A percentile compares a stretch with the other conserved stretches of the same genome.
phyloP scores from a whole-genome alignment of 371 early-diverging fungal genomes.

The Actinomucor elegans region DNA sequence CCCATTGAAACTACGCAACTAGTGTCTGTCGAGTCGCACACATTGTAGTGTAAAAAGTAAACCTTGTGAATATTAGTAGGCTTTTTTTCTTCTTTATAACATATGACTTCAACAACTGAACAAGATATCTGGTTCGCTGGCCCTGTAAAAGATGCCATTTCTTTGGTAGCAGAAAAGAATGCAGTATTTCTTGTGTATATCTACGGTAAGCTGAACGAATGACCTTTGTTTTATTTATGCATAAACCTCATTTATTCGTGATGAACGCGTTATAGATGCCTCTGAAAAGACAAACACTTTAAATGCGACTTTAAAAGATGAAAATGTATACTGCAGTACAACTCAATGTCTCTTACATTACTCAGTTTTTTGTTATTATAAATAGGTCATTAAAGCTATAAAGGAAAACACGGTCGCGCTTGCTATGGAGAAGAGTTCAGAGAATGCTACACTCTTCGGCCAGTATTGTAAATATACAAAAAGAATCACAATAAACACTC shows the following conservation, averaged over 20 bases:
- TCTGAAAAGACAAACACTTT: conserved; percentile 19
- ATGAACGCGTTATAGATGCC: conserved; percentile 20
- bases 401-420: conserved; percentile 19
- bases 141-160: conserved; percentile 20
- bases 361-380: background rate
- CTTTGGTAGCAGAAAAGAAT: conserved; percentile 15
- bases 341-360: background rate
- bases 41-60: too few species aligned
- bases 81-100: too few species aligned
- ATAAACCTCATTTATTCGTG: background rate
- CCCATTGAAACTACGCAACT: too few species aligned
- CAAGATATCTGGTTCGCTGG: conserved; percentile 27
- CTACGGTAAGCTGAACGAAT: conserved; percentile 9
- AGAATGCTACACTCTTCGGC: conserved; percentile 22
- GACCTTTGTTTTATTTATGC: background rate
- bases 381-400: conserved; percentile 12
- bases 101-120: too few species aligned
- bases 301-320: conserved; percentile 7
- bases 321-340: too few species aligned
- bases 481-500: background rate
- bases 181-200: conserved; percentile 26
- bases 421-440: conserved; percentile 18
- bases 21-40: too few species aligned
- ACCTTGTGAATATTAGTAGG: too few species aligned
- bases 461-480: conserved; percentile 22